Evolutionary conservation across 805 yeast species (phyloP).

Genomic region (Wilhelminamyces savonicus): DNA sequence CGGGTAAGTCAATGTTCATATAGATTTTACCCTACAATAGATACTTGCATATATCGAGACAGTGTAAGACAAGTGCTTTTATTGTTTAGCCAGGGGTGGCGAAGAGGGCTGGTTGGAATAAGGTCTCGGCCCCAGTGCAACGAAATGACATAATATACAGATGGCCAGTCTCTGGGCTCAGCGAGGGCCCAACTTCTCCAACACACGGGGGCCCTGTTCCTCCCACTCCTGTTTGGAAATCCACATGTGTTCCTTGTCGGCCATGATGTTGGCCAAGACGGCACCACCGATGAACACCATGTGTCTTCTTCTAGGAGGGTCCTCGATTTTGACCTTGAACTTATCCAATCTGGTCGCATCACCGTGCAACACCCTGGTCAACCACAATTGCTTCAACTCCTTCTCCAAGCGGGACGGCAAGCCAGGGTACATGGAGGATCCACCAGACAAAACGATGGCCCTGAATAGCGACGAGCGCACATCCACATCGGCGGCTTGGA

Average conservation of each 20-base stretch:
- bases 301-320: slow-evolving; percentile 97
- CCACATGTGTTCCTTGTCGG: slow-evolving; percentile 99
- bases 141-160: too few relatives aligned
- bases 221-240: slow-evolving; percentile 94
- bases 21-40: too few relatives aligned
- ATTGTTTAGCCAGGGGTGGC: too few relatives aligned
- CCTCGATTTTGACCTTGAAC: slow-evolving; percentile 94
- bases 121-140: too few relatives aligned
- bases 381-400: slow-evolving; percentile 95
- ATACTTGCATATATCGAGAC: too few relatives aligned
- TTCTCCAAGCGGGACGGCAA: slow-evolving; percentile 92
- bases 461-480: slow-evolving; percentile 81
- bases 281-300: slow-evolving; percentile 99
- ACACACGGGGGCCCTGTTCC: slow-evolving; percentile 85
- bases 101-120: too few relatives aligned
- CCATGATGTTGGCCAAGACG: slow-evolving; percentile 95
- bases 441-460: slow-evolving; percentile 94
- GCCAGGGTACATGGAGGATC: slow-evolving; percentile 98
- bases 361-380: slow-evolving; percentile 77
- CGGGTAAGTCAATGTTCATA: slow-evolving; percentile 8
- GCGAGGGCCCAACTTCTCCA: slow-evolving; percentile 89
- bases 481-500: slow-evolving; percentile 93
- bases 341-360: slow-evolving; percentile 83
- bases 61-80: too few relatives aligned
- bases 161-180: slow-evolving; percentile 15